Evolutionary conservation across 2,329 filamentous ascomycete genomes (phyloP), one percentile per base, ranked within the genome.

Genomic region (Sarocladiaceae sp.): DNA sequence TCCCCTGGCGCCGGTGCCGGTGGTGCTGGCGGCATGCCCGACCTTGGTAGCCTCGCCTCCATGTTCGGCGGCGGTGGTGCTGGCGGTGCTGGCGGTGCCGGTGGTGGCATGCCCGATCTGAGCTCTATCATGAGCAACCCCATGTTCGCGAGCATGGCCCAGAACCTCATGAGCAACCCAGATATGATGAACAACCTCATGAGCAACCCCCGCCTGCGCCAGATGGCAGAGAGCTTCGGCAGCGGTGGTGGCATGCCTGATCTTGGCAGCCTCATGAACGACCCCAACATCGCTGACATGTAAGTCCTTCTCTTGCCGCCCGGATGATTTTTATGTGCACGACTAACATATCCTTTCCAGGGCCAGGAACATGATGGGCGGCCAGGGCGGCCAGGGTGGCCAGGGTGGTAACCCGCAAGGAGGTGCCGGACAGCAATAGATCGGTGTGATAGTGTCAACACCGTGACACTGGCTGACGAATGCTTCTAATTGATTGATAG

Each of bases 141-240:
- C 45, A 97, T 97, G 93, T 95, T 98, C 69, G 81, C 89, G 42
- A 86, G 78, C 69, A 96, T 97, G 89, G 93, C 93, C 4, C 88
- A 96, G 72, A 95, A 88, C 66, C 68, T 98, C 45, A 97, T 97
- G 93, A 88, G 82, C 68, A 96, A 98, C 69, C 93, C 93, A 0
- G 87, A 95, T 9, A 81, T 90, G 72, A 85, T 97, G 80, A 78
- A 74, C 61, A 93, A 89, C 63, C 68, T 98, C 47, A 95, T 98
- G 90, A 88, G 74, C 73, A 97, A 98, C 72, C 93, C 93, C 3
- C 79, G 83, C 49, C 69, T 97, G 50, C 78, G 87, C 46, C 81
- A 94, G 60, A 91, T 96, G 88, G 89, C 88, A 35, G 82, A 85
- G 58, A 79, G 78, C 55, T 89, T 95, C 60, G 80, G 78, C 49